A percentile compares a stretch with the other conserved stretches of the same genome.
Conservation (phyloP, 257 asterid genomes). For the Knoxia roxburghii region DNA sequence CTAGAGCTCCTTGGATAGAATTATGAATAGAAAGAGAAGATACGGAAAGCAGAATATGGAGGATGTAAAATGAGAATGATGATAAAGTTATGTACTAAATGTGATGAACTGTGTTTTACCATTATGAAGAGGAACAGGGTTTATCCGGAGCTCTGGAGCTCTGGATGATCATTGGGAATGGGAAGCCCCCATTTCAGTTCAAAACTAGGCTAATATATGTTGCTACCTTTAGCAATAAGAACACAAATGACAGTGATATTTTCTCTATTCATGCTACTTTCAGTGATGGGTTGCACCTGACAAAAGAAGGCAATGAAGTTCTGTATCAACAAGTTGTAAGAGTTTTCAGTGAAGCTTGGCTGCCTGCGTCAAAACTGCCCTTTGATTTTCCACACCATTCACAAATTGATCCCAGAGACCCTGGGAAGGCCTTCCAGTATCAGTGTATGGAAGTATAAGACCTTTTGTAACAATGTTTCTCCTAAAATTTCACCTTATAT, state of each 20-base stretch:
- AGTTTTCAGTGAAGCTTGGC: conserved; percentile 51
- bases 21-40: no score
- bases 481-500: no score
- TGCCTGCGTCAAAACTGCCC: conserved; percentile 48
- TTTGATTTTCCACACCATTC: conserved; percentile 70
- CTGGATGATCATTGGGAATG: no score
- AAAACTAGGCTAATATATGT: background rate
- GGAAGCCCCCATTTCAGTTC: background rate
- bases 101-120: no score
- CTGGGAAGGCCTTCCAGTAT: conserved; percentile 50
- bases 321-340: conserved; percentile 48
- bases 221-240: background rate
- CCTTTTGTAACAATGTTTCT: no score
- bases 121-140: no score
- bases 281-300: conserved; percentile 91
- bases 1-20: no score
- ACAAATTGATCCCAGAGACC: conserved; percentile 54
- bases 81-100: no score
- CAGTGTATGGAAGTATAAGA: conserved; percentile 32
- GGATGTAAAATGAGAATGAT: no score
- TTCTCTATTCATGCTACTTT: conserved; percentile 1
- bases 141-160: no score
- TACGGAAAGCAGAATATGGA: no score
- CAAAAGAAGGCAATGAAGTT: conserved; percentile 68
- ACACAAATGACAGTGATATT: background rate